A percentile compares a stretch with the other conserved stretches of the same genome.
Conservation (phyloP, 2,329 filamentous ascomycete genomes). For the Cladosporium sp. region DNA sequence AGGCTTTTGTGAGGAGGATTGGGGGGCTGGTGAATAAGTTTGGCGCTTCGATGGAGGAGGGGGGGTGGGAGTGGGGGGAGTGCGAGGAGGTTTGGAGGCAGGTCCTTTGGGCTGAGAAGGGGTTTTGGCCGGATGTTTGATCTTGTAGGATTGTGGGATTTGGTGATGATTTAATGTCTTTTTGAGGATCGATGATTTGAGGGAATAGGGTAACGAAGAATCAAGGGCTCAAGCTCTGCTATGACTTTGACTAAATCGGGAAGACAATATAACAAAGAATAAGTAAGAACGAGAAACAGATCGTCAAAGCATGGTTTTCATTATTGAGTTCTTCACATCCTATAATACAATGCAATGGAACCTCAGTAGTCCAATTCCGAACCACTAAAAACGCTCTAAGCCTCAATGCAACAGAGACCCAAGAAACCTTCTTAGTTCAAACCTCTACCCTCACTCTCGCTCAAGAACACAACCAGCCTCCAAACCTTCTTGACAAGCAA, state of each 20-base stretch:
- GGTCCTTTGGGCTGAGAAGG: constrained; percentile 44
- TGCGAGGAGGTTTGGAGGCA: constrained; percentile 47
- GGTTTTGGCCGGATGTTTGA: constrained; percentile 43
- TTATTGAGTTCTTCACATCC: too few species aligned
- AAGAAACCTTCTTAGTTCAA: constrained; percentile 38
- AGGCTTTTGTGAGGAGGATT: constrained; percentile 45
- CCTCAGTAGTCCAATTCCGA: too few species aligned
- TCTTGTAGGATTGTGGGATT: too few species aligned
- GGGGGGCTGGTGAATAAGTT: constrained; percentile 45
- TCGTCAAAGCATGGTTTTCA: not conserved
- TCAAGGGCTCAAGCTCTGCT: too few species aligned
- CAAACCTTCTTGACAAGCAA: constrained; percentile 93
- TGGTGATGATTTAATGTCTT: too few species aligned
- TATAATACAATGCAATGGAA: too few species aligned
- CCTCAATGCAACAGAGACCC: too few species aligned
- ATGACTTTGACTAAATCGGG: too few species aligned
- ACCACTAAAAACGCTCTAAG: too few species aligned
- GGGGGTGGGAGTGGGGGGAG: constrained; percentile 44
- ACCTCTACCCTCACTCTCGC: constrained; percentile 87
- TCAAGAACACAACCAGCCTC: constrained; percentile 98
- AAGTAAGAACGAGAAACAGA: not conserved
- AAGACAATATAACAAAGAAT: too few species aligned
- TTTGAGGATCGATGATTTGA: too few species aligned
- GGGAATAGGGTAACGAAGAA: too few species aligned
- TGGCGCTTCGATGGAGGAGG: constrained; percentile 36